A percentile compares a stretch with the other conserved stretches of the same genome.
phyloP scores from a whole-genome alignment of 2,329 filamentous ascomycete genomes.

The Epicoccum sorghinum region DNA sequence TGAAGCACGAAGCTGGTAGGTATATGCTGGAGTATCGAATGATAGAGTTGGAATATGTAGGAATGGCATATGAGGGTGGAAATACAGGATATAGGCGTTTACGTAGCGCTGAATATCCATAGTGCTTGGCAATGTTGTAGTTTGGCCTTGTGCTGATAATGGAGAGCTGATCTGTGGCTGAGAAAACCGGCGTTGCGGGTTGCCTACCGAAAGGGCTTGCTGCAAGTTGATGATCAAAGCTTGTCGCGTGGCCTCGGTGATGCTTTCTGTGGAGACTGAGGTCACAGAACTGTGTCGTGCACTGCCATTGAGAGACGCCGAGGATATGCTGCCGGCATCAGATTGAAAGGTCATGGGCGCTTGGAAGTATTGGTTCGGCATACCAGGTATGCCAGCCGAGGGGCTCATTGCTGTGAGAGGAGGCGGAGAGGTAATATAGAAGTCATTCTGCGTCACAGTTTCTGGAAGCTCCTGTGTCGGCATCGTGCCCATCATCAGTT shows the following conservation, averaged over 20 bases:
- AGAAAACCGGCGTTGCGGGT: conserved; percentile 63
- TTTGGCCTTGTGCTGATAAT: conserved; percentile 52
- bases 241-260: conserved; percentile 70
- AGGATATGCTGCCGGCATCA: conserved; percentile 66
- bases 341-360: conserved; percentile 72
- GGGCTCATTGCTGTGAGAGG: conserved; percentile 77
- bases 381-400: conserved; percentile 68
- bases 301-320: conserved; percentile 73
- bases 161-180: conserved; percentile 63
- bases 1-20: conserved; percentile 64
- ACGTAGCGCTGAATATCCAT: conserved; percentile 89
- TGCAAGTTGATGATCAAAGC: conserved; percentile 67
- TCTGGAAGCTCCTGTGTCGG: conserved; percentile 77
- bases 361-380: conserved; percentile 66
- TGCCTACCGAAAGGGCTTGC: conserved; percentile 62
- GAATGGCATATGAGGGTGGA: conserved; percentile 95
- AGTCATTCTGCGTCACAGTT: conserved; percentile 71
- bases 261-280: conserved; percentile 67
- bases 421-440: conserved; percentile 80
- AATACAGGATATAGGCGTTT: conserved; percentile 86
- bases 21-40: conserved; percentile 78
- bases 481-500: conserved; percentile 68
- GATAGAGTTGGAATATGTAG: conserved; percentile 89
- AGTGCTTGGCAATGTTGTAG: conserved; percentile 74
- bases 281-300: conserved; percentile 65